Conservation (phyloP, 2,329 filamentous ascomycete species). For the Colletotrichum sp. region DNA sequence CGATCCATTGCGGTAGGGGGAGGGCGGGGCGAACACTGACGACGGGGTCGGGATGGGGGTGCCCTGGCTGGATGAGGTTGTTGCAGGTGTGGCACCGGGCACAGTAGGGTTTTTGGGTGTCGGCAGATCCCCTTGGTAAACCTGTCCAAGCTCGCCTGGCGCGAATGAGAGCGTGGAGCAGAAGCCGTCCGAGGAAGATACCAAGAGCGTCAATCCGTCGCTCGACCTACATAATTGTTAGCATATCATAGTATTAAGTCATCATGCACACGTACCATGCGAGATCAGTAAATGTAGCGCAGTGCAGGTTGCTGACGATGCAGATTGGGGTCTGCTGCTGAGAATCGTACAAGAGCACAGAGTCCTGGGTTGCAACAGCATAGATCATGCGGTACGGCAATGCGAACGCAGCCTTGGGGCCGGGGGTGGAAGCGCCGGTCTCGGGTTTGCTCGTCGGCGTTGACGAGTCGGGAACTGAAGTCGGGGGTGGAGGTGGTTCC, state of each 20-base stretch:
- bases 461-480: constrained; percentile 47
- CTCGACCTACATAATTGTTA: constrained; percentile 44
- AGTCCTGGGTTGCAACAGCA: constrained; percentile 95
- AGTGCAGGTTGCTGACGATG: constrained; percentile 95
- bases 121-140: constrained; percentile 74
- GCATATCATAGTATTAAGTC: neutral
- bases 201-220: constrained; percentile 69
- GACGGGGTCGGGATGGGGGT: constrained; percentile 77
- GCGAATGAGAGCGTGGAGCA: constrained; percentile 90
- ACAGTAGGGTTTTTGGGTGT: constrained; percentile 49
- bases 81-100: constrained; percentile 28
- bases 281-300: constrained; percentile 95
- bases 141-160: constrained; percentile 82
- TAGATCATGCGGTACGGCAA: constrained; percentile 95
- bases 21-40: constrained; percentile 65
- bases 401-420: constrained; percentile 76
- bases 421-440: constrained; percentile 54
- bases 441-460: constrained; percentile 41
- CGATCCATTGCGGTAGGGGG: constrained; percentile 55
- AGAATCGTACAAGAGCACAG: constrained; percentile 93
- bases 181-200: constrained; percentile 98
- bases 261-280: constrained; percentile 77
- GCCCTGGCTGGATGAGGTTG: constrained; percentile 60
- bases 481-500: constrained; percentile 79
- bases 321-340: constrained; percentile 94